These are phyloP conservation scores for Geotrichum australiense DNA, from an alignment of 1,139 yeast genomes.

Conservation along the genomic window DNA sequence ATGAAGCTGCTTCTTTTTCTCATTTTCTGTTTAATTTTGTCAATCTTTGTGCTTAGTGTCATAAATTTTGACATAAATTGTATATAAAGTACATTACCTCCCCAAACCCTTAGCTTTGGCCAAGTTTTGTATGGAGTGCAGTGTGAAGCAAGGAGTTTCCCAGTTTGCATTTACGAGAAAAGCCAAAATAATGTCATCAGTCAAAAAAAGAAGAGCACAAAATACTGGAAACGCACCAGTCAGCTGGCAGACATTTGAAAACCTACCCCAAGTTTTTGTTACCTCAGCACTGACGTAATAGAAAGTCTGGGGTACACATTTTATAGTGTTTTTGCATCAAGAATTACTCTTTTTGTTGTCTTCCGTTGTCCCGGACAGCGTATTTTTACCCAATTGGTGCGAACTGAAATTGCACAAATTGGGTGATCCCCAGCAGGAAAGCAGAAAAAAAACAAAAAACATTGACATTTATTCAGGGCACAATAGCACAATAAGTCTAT, in stretches of 20 bases:
- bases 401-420: too few species aligned
- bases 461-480: too few species aligned
- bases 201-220: background rate
- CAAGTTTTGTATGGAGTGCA: background rate
- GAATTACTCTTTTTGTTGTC: background rate
- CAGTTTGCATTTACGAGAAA: background rate
- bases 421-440: too few species aligned
- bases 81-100: background rate
- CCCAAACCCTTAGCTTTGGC: background rate
- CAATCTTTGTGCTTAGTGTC: background rate
- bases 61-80: background rate
- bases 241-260: too few species aligned
- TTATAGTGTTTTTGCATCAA: background rate
- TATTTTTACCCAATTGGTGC: too few species aligned
- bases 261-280: slow-evolving; percentile 1
- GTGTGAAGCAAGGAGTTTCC: too few species aligned
- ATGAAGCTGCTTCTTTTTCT: background rate
- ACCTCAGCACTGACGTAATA: background rate
- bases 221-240: too few species aligned
- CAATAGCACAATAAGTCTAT: too few species aligned
- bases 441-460: too few species aligned
- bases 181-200: background rate
- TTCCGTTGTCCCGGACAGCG: slow-evolving; percentile 2
- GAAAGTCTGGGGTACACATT: slow-evolving; percentile 4
- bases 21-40: background rate